Base-by-base conservation (phyloP, 2,329 filamentous ascomycete species). In the Davidsoniella australis region DNA sequence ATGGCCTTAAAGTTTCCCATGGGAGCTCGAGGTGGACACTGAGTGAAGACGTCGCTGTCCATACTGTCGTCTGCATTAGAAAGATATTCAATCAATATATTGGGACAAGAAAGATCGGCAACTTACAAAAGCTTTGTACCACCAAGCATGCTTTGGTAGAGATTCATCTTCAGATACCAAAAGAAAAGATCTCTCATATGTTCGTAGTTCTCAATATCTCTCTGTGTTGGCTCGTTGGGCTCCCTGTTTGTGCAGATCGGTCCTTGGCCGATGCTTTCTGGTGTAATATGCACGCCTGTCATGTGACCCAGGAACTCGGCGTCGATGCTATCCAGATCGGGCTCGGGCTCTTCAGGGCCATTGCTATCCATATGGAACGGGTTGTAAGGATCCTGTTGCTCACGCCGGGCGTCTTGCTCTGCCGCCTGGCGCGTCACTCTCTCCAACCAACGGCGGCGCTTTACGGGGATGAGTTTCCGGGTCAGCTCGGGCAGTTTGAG, bases 161-260 rank as follows among this genome's bases (percentile, higher is more conserved):
- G 78, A 61, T 96, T 91, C 69, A 95, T 91, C 63, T 94, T 94
- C 57, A 76, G 81, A 61, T 88, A 95, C 84, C 87, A 95, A 88
- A 89, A 98, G 60, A 83, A 93, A 4, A 96, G 66, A 63, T 96
- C 91, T 55, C 83, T 78, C 38, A 91, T 70, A 14, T 83, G 80
- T 58, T 91, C 83, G 58, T 84, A 94, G 39, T 75, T 79, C 54
- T 85, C 80, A 44, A 94, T 72, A 53, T 96, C 88, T 54, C 67
- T 70, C 36, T 72, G 66, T 1, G 72, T 73, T 5, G 58, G 60
- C 5, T 65, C 63, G 37, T 65, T 60, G 20, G 63, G 61, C 24
- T 66, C 61, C 1, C 56, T 57, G 1, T 69, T 61, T 4, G 57
- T 54, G 16, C 57, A 59, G 0, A 69, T 70, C 0, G 55, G 49